Base-by-base conservation (phyloP, 148 eudicot genomes). In the Vaccinium darrowii region DNA sequence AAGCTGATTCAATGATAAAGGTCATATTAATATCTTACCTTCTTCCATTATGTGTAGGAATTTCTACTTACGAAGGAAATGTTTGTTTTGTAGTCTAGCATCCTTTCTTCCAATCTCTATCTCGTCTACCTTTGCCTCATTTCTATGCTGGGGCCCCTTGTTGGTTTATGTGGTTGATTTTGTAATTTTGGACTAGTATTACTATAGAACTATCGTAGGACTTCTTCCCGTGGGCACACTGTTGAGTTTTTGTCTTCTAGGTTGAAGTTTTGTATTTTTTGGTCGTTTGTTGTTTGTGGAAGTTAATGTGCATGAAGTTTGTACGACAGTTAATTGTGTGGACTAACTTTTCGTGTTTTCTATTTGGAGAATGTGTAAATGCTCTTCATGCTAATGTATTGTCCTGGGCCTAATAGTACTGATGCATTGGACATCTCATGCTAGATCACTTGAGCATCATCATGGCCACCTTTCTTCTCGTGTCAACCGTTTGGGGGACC, bases 1-100 rank as follows among this genome's bases (percentile, higher is more conserved):
- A 82, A 80, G 88, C 91, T 71, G 94, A 92, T 43, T 90, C 95
- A 33, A 90, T 92, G 93, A 89, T 93, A 57, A 84, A 85, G 94
- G 95, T 91, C 82, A 51, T 75, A n/a, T 73, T 27, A 79, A 30
- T 56, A 5, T 62, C 4, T 62, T 43, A 76, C 50, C 54, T 50
- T 39, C 50, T 1, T 81, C 47, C 21, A 73, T 15, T 81, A 1
- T 10, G 4, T n/a, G 81, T 53, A 19, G 8, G 78, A 12, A 30
- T 60, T 1, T 23, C 10, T 62, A 21, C 5, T 30, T 10, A 10
- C 15, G 5, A 43, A 43, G 47, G 47, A 43, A 43, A 43, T 43
- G 6, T 43, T 43, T 43, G 47, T 43, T 43, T 43, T 43, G 47
- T 43, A 43, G 5, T 43, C 47, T 43, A 43, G 47, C 47, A 43